A percentile compares a stretch with the other conserved stretches of the same genome.
phyloP scores from a whole-genome alignment of 192 early-diverging fungal genomes.

The Blastocladiella britannica region DNA sequence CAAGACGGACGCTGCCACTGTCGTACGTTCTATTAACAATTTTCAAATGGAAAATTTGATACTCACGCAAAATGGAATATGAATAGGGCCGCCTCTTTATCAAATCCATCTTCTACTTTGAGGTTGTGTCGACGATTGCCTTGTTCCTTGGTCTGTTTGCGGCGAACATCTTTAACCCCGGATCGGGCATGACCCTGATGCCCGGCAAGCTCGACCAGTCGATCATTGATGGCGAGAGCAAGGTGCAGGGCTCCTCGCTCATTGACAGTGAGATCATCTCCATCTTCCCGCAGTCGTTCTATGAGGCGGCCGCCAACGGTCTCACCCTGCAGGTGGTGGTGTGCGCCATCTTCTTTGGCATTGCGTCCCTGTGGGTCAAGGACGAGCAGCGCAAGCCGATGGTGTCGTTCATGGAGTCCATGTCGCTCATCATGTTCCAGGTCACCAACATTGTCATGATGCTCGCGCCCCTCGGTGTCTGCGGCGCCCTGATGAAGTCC shows the following conservation, averaged over 20 bases:
- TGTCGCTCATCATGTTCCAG: conserved; percentile 43
- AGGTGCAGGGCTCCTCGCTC: conserved; percentile 14
- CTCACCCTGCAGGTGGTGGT: conserved; percentile 36
- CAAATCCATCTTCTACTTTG: conserved; percentile 50
- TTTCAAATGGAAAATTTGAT: too few relatives aligned
- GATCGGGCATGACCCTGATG: conserved; percentile 20
- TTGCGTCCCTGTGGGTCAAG: conserved; percentile 24
- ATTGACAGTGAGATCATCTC: conserved; percentile 30
- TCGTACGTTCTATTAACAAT: too few relatives aligned
- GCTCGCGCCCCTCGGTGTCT: conserved; percentile 49
- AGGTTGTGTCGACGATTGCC: conserved; percentile 37
- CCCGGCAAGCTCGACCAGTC: conserved; percentile 4
- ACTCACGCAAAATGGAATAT: too few relatives aligned
- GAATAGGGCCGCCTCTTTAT: conserved; percentile 38
- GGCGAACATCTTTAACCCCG: conserved; percentile 40
- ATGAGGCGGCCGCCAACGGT: conserved; percentile 19
- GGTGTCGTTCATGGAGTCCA: conserved; percentile 26
- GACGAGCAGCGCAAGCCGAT: conserved; percentile 16
- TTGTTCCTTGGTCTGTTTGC: conserved; percentile 40
- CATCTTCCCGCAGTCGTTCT: conserved; percentile 40
- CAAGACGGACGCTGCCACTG: conserved; percentile 31
- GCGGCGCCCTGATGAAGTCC: conserved; percentile 31
- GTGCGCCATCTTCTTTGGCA: conserved; percentile 40
- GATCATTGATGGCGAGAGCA: conserved; percentile 6
- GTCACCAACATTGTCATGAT: conserved; percentile 34